phyloP scores from a whole-genome alignment of 257 asterid species.

The Jacaranda copaia region DNA sequence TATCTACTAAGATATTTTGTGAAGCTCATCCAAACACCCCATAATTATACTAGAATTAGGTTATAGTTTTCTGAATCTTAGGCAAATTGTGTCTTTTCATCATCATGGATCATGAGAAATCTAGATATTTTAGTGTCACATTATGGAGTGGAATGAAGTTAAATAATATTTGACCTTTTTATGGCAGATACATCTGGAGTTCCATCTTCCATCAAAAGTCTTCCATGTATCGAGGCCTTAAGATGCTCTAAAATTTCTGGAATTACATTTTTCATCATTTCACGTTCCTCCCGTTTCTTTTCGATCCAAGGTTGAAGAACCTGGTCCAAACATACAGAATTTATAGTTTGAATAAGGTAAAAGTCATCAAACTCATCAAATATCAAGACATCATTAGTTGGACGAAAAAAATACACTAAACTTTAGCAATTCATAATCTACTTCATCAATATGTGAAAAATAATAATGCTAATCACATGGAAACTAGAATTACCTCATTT shows the following conservation, averaged over 20 bases:
- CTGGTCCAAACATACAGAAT: conserved; percentile 25
- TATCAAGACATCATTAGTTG: no score
- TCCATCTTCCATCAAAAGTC: conserved; percentile 47
- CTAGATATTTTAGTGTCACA: not conserved
- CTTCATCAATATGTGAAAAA: not conserved
- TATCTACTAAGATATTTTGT: no score
- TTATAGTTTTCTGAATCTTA: not conserved
- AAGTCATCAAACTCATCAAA: not conserved
- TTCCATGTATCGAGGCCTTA: conserved; percentile 33
- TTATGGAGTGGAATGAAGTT: not conserved
- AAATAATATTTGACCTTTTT: conserved; percentile 42
- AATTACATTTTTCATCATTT: conserved; percentile 46
- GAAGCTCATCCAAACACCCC: no score
- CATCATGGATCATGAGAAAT: not conserved
- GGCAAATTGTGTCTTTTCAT: not conserved
- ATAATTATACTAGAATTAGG: not conserved
- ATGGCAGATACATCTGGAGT: conserved; percentile 48
- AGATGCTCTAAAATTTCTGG: conserved; percentile 43
- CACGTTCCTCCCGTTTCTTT: conserved; percentile 53
- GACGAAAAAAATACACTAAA: no score
- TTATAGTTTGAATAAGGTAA: not conserved
- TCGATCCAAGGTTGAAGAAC: conserved; percentile 50
- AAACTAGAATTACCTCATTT: conserved; percentile 31
- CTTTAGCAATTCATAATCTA: no score
- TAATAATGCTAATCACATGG: not conserved